phyloP scores from a whole-genome alignment of 202 grass and related monocot species.

The Carex arenaria region DNA sequence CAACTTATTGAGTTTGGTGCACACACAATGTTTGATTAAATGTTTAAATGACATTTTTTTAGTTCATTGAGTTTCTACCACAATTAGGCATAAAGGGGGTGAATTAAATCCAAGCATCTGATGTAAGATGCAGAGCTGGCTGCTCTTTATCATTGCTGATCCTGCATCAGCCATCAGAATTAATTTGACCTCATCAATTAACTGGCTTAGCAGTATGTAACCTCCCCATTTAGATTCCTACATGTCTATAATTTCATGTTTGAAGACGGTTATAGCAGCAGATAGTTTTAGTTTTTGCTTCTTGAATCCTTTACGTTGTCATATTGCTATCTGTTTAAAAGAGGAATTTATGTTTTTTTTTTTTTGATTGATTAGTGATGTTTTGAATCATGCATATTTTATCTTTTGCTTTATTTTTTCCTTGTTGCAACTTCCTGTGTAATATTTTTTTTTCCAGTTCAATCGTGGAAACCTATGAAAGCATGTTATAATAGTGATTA shows the following conservation, averaged over 20 bases:
- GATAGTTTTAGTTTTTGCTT: neutral
- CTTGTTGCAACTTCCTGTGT: neutral
- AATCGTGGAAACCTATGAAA: too few relatives aligned
- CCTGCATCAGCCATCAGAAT: too few relatives aligned
- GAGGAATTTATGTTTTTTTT: too few relatives aligned
- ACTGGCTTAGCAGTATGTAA: conserved; percentile 10
- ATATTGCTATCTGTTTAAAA: too few relatives aligned
- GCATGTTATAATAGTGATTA: neutral
- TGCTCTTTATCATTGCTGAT: too few relatives aligned
- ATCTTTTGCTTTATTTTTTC: neutral
- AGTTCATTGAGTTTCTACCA: too few relatives aligned
- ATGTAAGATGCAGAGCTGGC: too few relatives aligned
- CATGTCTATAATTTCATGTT: neutral
- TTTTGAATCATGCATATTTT: neutral
- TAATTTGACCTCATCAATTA: neutral
- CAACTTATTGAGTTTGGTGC: too few relatives aligned
- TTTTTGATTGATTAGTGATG: neutral
- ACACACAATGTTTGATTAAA: too few relatives aligned
- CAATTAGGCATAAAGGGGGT: too few relatives aligned
- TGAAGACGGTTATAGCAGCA: neutral
- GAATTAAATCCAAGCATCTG: too few relatives aligned
- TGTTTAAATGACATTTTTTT: too few relatives aligned
- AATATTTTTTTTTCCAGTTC: neutral
- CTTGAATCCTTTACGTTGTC: neutral
- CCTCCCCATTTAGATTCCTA: neutral